A percentile compares a stretch with the other conserved stretches of the same genome.
Conservation (phyloP, 805 yeast genomes). For the Yamadazyma paraphyllophila region DNA sequence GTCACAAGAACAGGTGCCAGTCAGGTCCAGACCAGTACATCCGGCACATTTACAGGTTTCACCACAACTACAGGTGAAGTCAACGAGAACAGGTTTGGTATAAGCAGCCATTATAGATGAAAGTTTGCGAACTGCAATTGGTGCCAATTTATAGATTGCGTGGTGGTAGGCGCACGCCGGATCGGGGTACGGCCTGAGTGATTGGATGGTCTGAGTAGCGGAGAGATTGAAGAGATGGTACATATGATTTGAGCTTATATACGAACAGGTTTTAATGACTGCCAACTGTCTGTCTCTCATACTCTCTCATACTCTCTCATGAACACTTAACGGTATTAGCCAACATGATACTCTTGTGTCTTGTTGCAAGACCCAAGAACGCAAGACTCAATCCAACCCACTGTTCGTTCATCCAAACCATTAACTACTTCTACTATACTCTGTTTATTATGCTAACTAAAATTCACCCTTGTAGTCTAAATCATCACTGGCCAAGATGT, state of each 20-base stretch:
- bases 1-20: constrained; percentile 13
- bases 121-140: not conserved
- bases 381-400: no score
- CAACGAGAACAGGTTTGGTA: constrained; percentile 12
- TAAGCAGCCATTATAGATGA: constrained; percentile 15
- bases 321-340: no score
- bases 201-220: no score
- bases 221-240: no score
- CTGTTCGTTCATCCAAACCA: no score
- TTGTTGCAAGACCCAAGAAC: no score
- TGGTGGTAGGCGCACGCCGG: not conserved
- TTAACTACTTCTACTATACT: no score
- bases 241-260: no score
- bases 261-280: no score
- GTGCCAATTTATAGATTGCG: not conserved
- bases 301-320: no score
- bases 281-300: no score
- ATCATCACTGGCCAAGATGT: constrained; percentile 50
- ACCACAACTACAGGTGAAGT: constrained; percentile 22
- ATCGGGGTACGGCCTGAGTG: not conserved
- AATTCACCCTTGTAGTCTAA: constrained; percentile 45
- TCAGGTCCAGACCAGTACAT: constrained; percentile 10
- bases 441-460: constrained; percentile 15
- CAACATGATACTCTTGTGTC: no score
- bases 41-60: constrained; percentile 22